Conservation (phyloP, 75 land plant species). For the Cunninghamia lanceolata region DNA sequence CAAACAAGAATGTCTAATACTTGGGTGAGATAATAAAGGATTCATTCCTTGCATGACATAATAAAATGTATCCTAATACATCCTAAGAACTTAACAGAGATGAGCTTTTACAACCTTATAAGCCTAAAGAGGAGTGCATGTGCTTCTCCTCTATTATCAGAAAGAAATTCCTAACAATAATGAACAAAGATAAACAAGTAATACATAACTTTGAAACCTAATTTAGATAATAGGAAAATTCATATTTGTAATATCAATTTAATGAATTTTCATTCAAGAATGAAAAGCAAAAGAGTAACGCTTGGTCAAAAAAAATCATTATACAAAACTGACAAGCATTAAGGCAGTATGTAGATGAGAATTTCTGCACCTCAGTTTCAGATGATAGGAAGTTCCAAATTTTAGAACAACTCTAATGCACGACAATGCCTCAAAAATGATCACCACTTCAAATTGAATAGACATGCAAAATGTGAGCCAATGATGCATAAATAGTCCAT, state of each 20-base stretch:
- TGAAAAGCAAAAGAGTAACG: background rate
- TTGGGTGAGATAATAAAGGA: no score
- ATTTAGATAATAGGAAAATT: background rate
- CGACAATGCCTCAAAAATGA: slow-evolving; percentile 24
- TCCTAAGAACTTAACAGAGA: no score
- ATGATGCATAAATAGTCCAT: slow-evolving; percentile 50
- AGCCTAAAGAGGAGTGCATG: no score
- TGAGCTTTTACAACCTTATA: no score
- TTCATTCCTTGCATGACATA: no score
- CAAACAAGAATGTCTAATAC: no score
- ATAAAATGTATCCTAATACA: no score
- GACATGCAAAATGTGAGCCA: no score
- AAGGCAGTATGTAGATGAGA: background rate
- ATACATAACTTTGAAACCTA: background rate
- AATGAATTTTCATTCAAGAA: background rate
- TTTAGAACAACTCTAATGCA: slow-evolving; percentile 34
- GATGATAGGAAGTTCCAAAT: slow-evolving; percentile 40
- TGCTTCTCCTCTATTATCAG: no score
- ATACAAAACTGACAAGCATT: no score
- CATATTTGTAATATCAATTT: background rate
- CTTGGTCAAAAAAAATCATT: background rate
- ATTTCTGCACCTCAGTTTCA: slow-evolving; percentile 31
- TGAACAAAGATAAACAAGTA: background rate
- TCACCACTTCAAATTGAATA: no score
- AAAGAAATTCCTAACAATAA: no score